Base-by-base conservation (phyloP, 2,329 filamentous ascomycete genomes). In the Myotisia sp. region DNA sequence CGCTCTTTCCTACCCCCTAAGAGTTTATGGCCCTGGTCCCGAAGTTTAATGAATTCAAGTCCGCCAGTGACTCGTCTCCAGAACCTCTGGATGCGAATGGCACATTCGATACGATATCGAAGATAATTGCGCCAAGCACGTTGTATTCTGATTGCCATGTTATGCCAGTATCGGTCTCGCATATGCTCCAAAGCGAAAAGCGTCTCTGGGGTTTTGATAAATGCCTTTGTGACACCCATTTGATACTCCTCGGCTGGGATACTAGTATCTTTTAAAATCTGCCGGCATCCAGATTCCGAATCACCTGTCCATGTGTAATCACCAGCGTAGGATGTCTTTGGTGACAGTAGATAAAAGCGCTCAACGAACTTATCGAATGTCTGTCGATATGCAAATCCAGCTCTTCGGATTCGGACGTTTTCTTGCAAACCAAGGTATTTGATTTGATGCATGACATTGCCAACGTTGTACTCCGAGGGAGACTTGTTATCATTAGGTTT, bases 401-500 rank as follows among this genome's bases (percentile, higher is more conserved):
- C 90, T 54, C 90, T 76, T 46, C 90, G 79, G 57, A 98, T 98
- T 29, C 90, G 80, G 26, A 98, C 90, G 68, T 98, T 98, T 61
- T 98, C 90, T 56, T 95, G 87, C n/a, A 98, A 67, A 74, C 90
- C 90, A 9, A 98, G 78, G 50, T 98, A 98, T 55, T 98, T 95
- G 69, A 95, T 84, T 56, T 98, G 90, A 67, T 98, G 90, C 49
- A 95, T 68, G 13, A 98, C 90, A 47, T 95, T 95, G 19, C 76
- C 75, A 13, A 72, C 70, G 47, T 93, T 94, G 58, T 93, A 98
- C 54, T 98, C 90, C 7, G 75, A 77, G 0, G 85, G 79, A 2
- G 86, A 93, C 59, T 95, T 98, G 65, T 94, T 95, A 60, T 98
- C 90, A 63, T 98, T 98, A 2, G 90, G 90, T 61, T 98, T 98